Evolutionary conservation across 768 basidiomycete genomes (phyloP).

Genomic region (Gymnopilus dilepis): DNA sequence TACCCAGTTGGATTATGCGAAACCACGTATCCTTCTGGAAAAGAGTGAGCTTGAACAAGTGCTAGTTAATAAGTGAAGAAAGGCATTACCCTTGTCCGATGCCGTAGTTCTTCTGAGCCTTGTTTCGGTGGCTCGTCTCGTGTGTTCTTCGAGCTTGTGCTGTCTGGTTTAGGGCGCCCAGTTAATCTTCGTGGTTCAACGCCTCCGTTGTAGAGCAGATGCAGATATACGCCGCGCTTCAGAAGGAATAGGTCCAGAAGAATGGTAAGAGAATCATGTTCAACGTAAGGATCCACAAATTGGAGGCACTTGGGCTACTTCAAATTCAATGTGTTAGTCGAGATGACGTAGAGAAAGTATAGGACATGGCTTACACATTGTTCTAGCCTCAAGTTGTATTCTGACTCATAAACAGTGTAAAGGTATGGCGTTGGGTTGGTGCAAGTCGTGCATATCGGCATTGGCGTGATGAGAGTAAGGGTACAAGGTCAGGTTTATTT

Average conservation of each 20-base stretch:
- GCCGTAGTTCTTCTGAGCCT: background rate
- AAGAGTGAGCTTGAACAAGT: background rate
- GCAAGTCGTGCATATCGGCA: constrained; percentile 86
- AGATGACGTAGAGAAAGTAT: background rate
- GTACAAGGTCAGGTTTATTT: background rate
- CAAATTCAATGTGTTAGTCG: constrained; percentile 1
- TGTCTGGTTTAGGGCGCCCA: constrained; percentile 13
- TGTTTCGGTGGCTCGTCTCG: background rate
- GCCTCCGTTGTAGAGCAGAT: constrained; percentile 82
- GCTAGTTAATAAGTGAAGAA: background rate
- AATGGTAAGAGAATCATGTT: constrained; percentile 76
- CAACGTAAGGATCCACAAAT: constrained; percentile 88
- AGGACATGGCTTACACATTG: constrained; percentile 61
- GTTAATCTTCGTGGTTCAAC: constrained; percentile 59
- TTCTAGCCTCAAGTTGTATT: constrained; percentile 79
- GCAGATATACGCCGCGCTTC: constrained; percentile 81
- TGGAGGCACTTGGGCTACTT: constrained; percentile 59
- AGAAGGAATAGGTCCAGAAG: constrained; percentile 82
- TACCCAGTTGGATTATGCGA: constrained; percentile 63
- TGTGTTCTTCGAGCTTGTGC: constrained; percentile 13
- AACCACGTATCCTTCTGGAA: constrained; percentile 63
- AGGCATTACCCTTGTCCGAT: constrained; percentile 5
- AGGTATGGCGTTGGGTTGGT: constrained; percentile 66
- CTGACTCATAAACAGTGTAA: constrained; percentile 83
- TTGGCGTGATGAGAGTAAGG: constrained; percentile 28